Conservation (phyloP, 192 early-diverging fungal genomes). For the Backusella circina region DNA sequence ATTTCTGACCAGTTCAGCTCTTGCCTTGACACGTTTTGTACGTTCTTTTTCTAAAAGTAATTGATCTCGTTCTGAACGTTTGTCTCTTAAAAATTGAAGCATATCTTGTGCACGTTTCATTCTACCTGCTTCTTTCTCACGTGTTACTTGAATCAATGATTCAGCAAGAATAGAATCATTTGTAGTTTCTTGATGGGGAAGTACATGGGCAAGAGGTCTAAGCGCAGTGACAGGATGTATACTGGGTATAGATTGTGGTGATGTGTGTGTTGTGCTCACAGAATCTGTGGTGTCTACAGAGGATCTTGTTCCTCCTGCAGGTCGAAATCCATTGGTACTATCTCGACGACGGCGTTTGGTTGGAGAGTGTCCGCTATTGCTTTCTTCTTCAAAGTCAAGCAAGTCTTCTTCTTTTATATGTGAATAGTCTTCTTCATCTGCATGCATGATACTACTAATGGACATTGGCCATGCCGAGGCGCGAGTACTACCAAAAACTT, state of each 20-base stretch:
- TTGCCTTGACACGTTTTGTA: constrained; percentile 25
- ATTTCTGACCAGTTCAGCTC: constrained; percentile 29
- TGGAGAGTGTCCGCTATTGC: neutral
- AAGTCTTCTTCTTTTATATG: constrained; percentile 2
- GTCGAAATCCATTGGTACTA: constrained; percentile 4
- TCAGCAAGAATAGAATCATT: constrained; percentile 17
- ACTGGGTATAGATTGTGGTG: constrained; percentile 7
- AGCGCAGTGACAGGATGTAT: constrained; percentile 7
- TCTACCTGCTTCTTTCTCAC: constrained; percentile 29
- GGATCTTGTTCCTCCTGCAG: neutral
- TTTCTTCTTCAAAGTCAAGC: constrained; percentile 3
- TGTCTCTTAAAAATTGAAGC: constrained; percentile 26
- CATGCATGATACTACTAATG: constrained; percentile 31
- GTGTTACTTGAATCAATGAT: constrained; percentile 26
- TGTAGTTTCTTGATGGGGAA: neutral
- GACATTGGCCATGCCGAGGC: constrained; percentile 28
- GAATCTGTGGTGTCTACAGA: neutral
- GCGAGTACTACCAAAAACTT: constrained; percentile 20
- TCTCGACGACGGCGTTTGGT: constrained; percentile 15
- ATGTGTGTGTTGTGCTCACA: neutral
- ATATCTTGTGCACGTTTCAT: constrained; percentile 34
- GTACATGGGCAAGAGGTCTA: constrained; percentile 15
- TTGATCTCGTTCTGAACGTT: constrained; percentile 22
- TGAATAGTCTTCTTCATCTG: constrained; percentile 7
- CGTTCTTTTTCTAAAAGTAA: constrained; percentile 25